These are phyloP conservation scores for Jasminum sambac DNA, from an alignment of 257 asterid species.

Conservation along the genomic window DNA sequence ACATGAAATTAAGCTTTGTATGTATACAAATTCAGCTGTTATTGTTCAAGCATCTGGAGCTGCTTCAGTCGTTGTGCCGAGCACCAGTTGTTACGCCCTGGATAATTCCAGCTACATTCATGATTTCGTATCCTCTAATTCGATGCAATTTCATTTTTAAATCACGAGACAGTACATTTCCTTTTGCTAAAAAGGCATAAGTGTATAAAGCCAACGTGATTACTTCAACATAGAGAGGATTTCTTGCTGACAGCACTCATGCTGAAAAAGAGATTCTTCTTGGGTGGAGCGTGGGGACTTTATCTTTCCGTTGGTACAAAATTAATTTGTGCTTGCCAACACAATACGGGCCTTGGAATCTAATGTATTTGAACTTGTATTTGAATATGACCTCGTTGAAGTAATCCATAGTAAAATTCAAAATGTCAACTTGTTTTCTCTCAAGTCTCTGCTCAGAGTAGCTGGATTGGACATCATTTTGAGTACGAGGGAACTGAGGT, in stretches of 20 bases:
- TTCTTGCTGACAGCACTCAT: background rate
- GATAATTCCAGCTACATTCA: constrained; percentile 76
- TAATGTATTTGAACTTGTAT: constrained; percentile 4
- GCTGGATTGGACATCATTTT: constrained; percentile 71
- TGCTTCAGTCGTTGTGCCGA: constrained; percentile 72
- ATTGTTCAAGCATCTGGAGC: constrained; percentile 51
- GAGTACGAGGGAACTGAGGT: constrained; percentile 84
- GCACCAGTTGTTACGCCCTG: constrained; percentile 68
- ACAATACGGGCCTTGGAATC: background rate
- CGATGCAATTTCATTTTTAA: constrained; percentile 12
- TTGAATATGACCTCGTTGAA: constrained; percentile 10
- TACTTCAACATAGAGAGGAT: background rate
- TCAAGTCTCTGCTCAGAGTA: constrained; percentile 54
- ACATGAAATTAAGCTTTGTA: background rate
- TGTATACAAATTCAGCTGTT: constrained; percentile 43
- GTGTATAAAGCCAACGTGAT: background rate
- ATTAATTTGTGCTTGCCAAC: background rate
- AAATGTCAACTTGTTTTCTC: constrained; percentile 36
- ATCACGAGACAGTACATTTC: background rate
- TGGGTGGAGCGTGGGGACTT: background rate
- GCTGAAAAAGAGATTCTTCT: background rate
- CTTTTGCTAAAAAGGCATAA: background rate
- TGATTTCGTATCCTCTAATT: constrained; percentile 82
- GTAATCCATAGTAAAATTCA: background rate
- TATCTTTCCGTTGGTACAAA: background rate